Evolutionary conservation across 1,284 basidiomycete species (phyloP).

Genomic region (Microbotryomycetes sp.): DNA sequence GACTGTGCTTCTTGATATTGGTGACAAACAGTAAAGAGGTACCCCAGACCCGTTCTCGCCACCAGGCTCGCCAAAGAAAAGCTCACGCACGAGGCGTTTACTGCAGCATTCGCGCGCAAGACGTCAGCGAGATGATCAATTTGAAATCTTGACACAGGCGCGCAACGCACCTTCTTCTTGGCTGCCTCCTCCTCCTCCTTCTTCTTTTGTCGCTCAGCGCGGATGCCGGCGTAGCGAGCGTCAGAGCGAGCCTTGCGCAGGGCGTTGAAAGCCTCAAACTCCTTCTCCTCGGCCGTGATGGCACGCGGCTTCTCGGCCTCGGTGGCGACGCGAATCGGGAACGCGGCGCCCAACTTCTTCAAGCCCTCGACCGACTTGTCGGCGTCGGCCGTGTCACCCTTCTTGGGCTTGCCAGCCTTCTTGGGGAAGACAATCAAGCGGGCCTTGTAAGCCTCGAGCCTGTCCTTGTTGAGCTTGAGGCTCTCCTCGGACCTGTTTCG

Average conservation of each 20-base stretch:
- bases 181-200: conserved; percentile 85
- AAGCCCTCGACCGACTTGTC: conserved; percentile 76
- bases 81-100: not conserved
- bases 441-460: conserved; percentile 87
- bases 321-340: conserved; percentile 61
- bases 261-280: conserved; percentile 75
- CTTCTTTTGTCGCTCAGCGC: conserved; percentile 61
- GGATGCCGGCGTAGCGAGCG: conserved; percentile 76
- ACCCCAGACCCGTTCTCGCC: too few species aligned
- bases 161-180: conserved; percentile 72
- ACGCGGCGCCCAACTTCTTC: conserved; percentile 46
- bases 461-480: conserved; percentile 89
- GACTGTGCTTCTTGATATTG: too few species aligned
- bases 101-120: too few species aligned
- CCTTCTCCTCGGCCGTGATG: conserved; percentile 87
- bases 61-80: too few species aligned
- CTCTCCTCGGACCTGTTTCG: conserved; percentile 94
- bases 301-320: conserved; percentile 77
- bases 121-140: too few species aligned
- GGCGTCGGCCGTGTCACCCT: conserved; percentile 75
- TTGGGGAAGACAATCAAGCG: conserved; percentile 73
- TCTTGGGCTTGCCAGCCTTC: conserved; percentile 90
- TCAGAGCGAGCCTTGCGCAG: conserved; percentile 81
- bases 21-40: too few species aligned
- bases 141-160: too few species aligned